These are phyloP conservation scores for Fennellomyces sp. DNA, from an alignment of 371 early-diverging fungal genomes.

Conservation along the genomic window DNA sequence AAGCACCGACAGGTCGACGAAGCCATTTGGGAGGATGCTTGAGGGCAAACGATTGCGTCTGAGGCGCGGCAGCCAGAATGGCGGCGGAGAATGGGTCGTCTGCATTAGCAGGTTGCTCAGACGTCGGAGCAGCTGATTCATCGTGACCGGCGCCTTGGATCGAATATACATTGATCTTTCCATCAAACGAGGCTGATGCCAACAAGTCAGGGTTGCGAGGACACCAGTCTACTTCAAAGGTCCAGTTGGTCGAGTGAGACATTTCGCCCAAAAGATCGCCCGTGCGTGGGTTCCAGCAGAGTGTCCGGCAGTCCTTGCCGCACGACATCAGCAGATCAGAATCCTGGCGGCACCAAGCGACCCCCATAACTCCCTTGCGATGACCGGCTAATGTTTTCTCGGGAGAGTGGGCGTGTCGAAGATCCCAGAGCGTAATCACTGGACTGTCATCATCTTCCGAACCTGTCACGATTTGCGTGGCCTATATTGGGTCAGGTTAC, in stretches of 20 bases:
- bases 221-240: slow-evolving; percentile 94
- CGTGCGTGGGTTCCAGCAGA: slow-evolving; percentile 88
- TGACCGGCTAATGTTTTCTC: slow-evolving; percentile 82
- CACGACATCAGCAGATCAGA: slow-evolving; percentile 84
- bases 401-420: slow-evolving; percentile 91
- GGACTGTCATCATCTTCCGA: slow-evolving; percentile 91
- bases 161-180: slow-evolving; percentile 83
- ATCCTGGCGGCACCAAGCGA: slow-evolving; percentile 95
- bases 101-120: slow-evolving; percentile 21
- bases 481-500: no score
- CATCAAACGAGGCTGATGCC: slow-evolving; percentile 87
- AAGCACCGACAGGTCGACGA: slow-evolving; percentile 86
- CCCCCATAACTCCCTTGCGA: slow-evolving; percentile 81
- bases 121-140: slow-evolving; percentile 17
- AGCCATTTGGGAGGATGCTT: slow-evolving; percentile 96
- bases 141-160: slow-evolving; percentile 57
- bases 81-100: slow-evolving; percentile 80
- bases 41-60: slow-evolving; percentile 45
- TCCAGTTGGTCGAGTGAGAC: slow-evolving; percentile 81
- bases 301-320: slow-evolving; percentile 91
- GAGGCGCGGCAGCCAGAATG: slow-evolving; percentile 22
- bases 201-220: slow-evolving; percentile 89
- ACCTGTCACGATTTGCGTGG: slow-evolving; percentile 93
- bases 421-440: slow-evolving; percentile 89
- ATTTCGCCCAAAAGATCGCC: slow-evolving; percentile 80